Conservation (phyloP, 2,329 filamentous ascomycete genomes). For the Fusarium nygamai region DNA sequence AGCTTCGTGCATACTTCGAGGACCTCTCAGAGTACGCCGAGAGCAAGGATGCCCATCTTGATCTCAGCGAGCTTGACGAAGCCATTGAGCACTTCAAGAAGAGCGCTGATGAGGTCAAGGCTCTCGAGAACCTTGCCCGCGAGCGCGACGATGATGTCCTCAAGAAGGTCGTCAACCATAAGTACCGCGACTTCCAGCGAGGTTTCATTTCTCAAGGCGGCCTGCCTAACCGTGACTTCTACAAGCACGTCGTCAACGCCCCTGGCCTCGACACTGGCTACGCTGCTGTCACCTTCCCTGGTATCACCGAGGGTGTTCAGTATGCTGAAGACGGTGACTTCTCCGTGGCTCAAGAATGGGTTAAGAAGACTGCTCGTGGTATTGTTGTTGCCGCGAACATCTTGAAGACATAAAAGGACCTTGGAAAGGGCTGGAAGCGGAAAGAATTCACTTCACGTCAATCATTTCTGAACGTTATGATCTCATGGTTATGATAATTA, state of each 20-base stretch:
- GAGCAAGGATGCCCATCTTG: slow-evolving; percentile 48
- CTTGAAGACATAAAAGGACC: slow-evolving; percentile 35
- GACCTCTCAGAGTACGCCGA: slow-evolving; percentile 49
- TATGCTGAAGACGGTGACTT: slow-evolving; percentile 52
- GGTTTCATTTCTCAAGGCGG: slow-evolving; percentile 60
- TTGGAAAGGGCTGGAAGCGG: fast-evolving
- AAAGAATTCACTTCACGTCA: neutral
- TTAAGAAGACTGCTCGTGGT: slow-evolving; percentile 48
- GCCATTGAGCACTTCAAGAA: slow-evolving; percentile 52
- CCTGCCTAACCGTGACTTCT: slow-evolving; percentile 57
- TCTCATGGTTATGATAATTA: neutral
- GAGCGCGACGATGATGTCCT: slow-evolving; percentile 43
- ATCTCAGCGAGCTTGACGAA: slow-evolving; percentile 50
- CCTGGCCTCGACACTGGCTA: slow-evolving; percentile 60
- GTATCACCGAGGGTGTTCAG: slow-evolving; percentile 74
- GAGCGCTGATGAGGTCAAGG: slow-evolving; percentile 46
- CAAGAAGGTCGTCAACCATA: slow-evolving; percentile 54
- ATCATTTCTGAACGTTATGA: slow-evolving; percentile 15
- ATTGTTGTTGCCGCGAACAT: slow-evolving; percentile 50
- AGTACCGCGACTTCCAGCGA: slow-evolving; percentile 59
- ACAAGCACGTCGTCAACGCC: slow-evolving; percentile 58
- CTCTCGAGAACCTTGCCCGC: slow-evolving; percentile 46
- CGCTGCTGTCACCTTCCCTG: slow-evolving; percentile 57
- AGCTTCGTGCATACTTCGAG: slow-evolving; percentile 52
- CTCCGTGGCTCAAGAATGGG: slow-evolving; percentile 48